Conservation (phyloP, 208 protist species). For the Trypanosoma lewisi region DNA sequence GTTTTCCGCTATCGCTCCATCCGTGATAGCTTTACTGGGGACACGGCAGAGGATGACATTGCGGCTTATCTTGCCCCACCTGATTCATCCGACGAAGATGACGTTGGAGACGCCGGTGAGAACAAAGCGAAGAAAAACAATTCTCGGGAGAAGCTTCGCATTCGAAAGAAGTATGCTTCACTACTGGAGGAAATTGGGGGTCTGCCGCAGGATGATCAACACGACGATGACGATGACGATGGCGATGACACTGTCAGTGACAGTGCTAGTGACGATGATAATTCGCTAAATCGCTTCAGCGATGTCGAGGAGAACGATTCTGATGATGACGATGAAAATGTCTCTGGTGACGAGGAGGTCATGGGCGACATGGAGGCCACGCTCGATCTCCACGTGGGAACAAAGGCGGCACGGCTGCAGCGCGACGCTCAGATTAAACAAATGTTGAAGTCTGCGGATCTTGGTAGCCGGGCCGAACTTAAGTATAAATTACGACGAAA, state of each 20-base stretch:
- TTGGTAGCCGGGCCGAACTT: slow-evolving; percentile 67
- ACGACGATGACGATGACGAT: slow-evolving; percentile 5
- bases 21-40: slow-evolving; percentile 84
- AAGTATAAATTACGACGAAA: slow-evolving; percentile 88
- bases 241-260: slow-evolving; percentile 19
- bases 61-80: slow-evolving; percentile 86
- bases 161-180: slow-evolving; percentile 81
- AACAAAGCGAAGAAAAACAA: slow-evolving; percentile 16
- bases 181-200: slow-evolving; percentile 84
- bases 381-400: slow-evolving; percentile 78
- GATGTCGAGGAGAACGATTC: slow-evolving; percentile 49
- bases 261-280: slow-evolving; percentile 65
- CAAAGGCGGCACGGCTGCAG: slow-evolving; percentile 70
- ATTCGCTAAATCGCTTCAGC: slow-evolving; percentile 81
- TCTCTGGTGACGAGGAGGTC: slow-evolving; percentile 22
- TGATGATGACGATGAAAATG: slow-evolving; percentile 28
- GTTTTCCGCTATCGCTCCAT: slow-evolving; percentile 78
- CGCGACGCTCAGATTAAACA: slow-evolving; percentile 58
- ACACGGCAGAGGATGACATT: slow-evolving; percentile 85
- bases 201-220: slow-evolving; percentile 39
- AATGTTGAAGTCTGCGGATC: slow-evolving; percentile 55
- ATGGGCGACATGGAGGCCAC: slow-evolving; percentile 75
- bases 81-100: slow-evolving; percentile 71
- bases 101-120: slow-evolving; percentile 18
- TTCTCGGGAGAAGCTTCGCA: slow-evolving; percentile 43